Evolutionary conservation across 148 eudicot genomes (phyloP), one percentile per base, ranked within the genome.

Genomic region (Suaeda aralocaspica): DNA sequence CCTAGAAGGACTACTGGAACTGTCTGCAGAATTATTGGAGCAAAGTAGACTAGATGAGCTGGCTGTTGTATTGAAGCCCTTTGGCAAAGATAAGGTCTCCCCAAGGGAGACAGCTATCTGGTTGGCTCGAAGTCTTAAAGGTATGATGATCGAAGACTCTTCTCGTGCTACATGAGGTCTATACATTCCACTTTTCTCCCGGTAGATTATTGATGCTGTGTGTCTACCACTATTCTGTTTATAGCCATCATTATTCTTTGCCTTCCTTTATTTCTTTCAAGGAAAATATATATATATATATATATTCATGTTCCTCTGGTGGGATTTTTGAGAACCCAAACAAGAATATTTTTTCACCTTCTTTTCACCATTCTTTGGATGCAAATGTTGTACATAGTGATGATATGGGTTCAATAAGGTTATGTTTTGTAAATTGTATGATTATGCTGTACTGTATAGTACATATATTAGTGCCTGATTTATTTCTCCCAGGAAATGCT

Each of bases 21-120:
- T 95, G 69, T 95, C 97, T 0, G 99, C 99, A 12, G 99, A 95
- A 48, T 79, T 95, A 80, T 84, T 95, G 71, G 89, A 95, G 83
- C 92, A 86, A 48, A 83, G 88, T 53, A 80, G 97, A 74, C 65
- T 95, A 60, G 93, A 90, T 60, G 99, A 95, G 80, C 90, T 95
- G 19, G 76, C 96, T 0, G 92, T 95, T 73, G 96, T 95, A 26
- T 73, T 95, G 53, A 91, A 83, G 71, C 99, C 99, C 46, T 95
- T 95, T 61, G 99, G 99, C n/a, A 95, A 84, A 82, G 86, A 81
- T 55, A 95, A 91, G 80, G 99, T 92, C 12, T 92, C 97, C 62
- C 97, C 99, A 26, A 86, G 99, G 72, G 99, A 95, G 79, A 95
- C 99, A 6, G 99, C 99, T 6, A 95, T 91, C 42, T 91, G 96